phyloP scores from a whole-genome alignment of 331 rosid species.

The Cydonia oblonga region DNA sequence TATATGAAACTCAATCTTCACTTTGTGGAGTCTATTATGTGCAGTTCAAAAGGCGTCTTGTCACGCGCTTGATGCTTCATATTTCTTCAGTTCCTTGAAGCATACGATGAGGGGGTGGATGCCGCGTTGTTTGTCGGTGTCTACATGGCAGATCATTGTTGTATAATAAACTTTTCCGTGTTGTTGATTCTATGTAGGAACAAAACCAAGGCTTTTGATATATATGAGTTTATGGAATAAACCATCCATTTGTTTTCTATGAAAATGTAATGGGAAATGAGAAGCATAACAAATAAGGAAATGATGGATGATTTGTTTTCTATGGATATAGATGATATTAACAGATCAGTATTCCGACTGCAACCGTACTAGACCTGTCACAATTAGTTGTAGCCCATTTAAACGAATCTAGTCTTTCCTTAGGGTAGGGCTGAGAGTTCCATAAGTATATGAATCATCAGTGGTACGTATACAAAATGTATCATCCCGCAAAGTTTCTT shows the following conservation, averaged over 20 bases:
- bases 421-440: no score
- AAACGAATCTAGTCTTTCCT: no score
- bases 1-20: conserved; percentile 8
- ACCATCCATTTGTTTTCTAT: background rate
- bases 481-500: no score
- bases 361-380: no score
- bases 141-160: background rate
- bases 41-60: conserved; percentile 92
- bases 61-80: conserved; percentile 43
- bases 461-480: no score
- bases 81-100: no score
- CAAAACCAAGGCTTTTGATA: background rate
- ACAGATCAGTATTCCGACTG: background rate
- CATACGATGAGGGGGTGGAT: background rate
- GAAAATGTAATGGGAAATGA: background rate
- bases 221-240: background rate
- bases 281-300: background rate
- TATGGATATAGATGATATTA: background rate
- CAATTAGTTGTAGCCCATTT: no score
- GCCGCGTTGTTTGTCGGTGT: background rate
- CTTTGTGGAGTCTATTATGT: conserved; percentile 9
- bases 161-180: background rate
- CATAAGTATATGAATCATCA: no score
- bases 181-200: background rate
- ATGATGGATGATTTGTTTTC: background rate